These are phyloP conservation scores for Solanum aculeatissimum DNA, from an alignment of 305 asterid genomes.

Conservation along the genomic window DNA sequence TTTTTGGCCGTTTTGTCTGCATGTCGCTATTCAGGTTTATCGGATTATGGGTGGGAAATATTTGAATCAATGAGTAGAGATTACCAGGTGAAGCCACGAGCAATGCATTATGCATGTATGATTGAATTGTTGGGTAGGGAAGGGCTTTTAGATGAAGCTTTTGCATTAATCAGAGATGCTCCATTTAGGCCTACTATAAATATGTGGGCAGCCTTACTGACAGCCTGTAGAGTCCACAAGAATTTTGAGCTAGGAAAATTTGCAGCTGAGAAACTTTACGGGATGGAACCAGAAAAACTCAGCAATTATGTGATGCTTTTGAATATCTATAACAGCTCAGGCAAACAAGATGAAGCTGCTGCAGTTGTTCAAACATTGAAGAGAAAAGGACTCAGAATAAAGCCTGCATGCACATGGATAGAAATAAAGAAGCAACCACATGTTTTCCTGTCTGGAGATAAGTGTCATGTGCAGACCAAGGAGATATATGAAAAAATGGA, in stretches of 20 bases:
- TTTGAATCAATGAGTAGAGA: constrained; percentile 66
- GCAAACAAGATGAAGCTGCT: constrained; percentile 59
- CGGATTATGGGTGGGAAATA: constrained; percentile 64
- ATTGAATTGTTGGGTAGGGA: constrained; percentile 62
- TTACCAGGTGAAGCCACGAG: constrained; percentile 61
- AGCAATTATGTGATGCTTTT: constrained; percentile 59
- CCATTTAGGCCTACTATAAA: constrained; percentile 54
- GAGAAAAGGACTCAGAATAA: constrained; percentile 51
- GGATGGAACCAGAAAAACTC: constrained; percentile 75
- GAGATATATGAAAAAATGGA: constrained; percentile 44
- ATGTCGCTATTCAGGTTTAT: constrained; percentile 69
- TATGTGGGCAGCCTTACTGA: constrained; percentile 90
- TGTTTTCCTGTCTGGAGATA: constrained; percentile 49
- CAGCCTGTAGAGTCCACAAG: constrained; percentile 58
- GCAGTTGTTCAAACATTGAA: constrained; percentile 45
- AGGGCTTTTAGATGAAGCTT: constrained; percentile 73
- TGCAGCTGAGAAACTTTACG: constrained; percentile 71
- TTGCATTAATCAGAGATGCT: constrained; percentile 51
- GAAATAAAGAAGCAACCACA: constrained; percentile 54
- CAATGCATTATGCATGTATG: constrained; percentile 63
- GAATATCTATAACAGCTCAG: constrained; percentile 46
- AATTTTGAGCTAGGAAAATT: constrained; percentile 64
- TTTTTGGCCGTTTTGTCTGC: constrained; percentile 71
- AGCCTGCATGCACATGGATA: constrained; percentile 70
- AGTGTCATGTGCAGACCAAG: constrained; percentile 30